Conservation (phyloP, 2,329 filamentous ascomycete genomes). For the Calonectria pteridis region DNA sequence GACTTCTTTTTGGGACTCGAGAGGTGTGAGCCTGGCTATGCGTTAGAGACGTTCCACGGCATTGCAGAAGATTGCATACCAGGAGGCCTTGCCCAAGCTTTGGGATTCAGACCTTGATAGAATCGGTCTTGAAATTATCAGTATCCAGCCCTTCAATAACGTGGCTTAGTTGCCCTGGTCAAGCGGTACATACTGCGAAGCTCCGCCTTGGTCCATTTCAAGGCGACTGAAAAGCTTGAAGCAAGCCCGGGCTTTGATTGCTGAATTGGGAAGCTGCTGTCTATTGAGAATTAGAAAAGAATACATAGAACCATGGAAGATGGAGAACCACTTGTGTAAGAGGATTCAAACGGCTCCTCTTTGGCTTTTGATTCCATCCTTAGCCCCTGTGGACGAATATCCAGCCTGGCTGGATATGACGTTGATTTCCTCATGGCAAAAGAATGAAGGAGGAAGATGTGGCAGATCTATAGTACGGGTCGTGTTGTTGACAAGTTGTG, state of each 20-base stretch:
- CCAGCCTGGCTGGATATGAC: conserved; percentile 13
- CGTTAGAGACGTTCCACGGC: not conserved
- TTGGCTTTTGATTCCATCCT: not conserved
- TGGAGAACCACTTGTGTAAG: not conserved
- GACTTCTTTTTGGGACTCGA: conserved; percentile 3
- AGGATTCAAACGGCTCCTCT: not conserved
- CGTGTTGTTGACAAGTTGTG: not conserved
- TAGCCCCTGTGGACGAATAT: not conserved
- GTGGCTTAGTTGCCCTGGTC: not conserved
- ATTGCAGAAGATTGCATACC: not conserved
- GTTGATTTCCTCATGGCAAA: conserved; percentile 20
- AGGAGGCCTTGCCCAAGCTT: conserved; percentile 21
- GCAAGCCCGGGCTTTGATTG: not conserved
- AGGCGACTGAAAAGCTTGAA: not conserved
- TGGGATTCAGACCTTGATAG: conserved; percentile 2
- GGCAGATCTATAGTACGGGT: not conserved
- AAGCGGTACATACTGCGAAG: conserved; percentile 12
- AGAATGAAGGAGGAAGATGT: not conserved
- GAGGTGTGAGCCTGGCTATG: conserved; percentile 9
- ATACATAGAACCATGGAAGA: not conserved
- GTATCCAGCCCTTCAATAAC: not conserved
- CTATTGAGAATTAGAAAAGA: not conserved
- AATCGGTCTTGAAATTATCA: conserved; percentile 15
- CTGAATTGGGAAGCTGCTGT: not conserved
- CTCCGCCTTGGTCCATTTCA: conserved; percentile 27